A percentile compares a stretch with the other conserved stretches of the same genome.
These are phyloP conservation scores for Cercospora sp. DNA, from an alignment of 2,329 filamentous ascomycete species.

Conservation along the genomic window DNA sequence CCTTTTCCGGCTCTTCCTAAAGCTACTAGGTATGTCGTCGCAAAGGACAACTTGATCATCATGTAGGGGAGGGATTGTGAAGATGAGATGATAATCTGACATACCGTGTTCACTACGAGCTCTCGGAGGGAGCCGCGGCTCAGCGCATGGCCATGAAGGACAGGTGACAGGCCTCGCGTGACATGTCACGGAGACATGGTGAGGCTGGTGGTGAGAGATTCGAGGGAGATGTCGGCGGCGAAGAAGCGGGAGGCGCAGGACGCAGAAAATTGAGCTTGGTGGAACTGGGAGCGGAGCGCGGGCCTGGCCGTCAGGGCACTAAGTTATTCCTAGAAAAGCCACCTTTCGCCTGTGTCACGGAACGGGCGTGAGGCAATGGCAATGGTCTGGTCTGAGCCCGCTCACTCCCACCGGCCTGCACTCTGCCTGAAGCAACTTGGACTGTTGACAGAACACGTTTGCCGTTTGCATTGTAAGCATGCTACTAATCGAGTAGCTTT, in stretches of 20 bases:
- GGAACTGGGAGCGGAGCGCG: background rate
- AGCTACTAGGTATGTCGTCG: slow-evolving; percentile 36
- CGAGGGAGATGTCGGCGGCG: slow-evolving; percentile 5
- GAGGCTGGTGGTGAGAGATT: background rate
- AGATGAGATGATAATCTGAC: background rate
- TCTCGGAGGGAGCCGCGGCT: background rate
- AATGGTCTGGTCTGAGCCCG: background rate
- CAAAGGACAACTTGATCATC: slow-evolving; percentile 36
- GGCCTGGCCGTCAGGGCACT: background rate
- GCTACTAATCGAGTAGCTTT: background rate
- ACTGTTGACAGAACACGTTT: background rate
- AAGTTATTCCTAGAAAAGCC: slow-evolving; percentile 3
- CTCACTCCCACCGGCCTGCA: background rate
- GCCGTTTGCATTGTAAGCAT: background rate
- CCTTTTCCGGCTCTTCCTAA: slow-evolving; percentile 58
- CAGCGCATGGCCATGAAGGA: background rate
- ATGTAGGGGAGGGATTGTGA: slow-evolving; percentile 27
- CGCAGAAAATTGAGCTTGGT: background rate
- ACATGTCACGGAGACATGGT: background rate
- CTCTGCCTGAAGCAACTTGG: background rate
- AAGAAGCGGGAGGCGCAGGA: slow-evolving; percentile 1
- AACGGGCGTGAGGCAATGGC: background rate
- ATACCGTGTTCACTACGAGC: background rate
- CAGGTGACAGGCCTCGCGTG: background rate
- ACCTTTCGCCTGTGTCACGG: slow-evolving; percentile 4